Evolutionary conservation across 176 grass and related monocot species (phyloP), one percentile per base, ranked within the genome.

Genomic region (Poa annua): DNA sequence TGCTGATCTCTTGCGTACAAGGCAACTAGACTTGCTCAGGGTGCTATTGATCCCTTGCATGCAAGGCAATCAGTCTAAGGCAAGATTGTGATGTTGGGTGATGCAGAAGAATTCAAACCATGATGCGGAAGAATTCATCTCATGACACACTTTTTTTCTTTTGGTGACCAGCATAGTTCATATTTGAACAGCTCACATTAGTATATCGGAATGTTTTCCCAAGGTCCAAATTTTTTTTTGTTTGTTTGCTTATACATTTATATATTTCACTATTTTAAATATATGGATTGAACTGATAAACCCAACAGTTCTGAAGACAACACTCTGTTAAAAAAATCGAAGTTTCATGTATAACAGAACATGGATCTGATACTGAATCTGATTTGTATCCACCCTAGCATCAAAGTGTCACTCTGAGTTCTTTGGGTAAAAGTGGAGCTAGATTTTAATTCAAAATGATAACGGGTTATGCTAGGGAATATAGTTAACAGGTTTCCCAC

Each of bases 131-230:
- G 36, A 71, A 66, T 59, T 26, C 24, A 47, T 42, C 44, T 60
- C 17, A 67, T 68, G 74, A 54, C 59, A 71, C 60, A 79, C 3
- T 82, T 45, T 47, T 63, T 79, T 65, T 29, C n/a, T 24, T 71
- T 47, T 24, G 12, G 42, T 22, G 11, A 71, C 68, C 68, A 71
- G 13, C 63, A 79, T 71, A 79, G 0, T 82, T 35, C 38, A 29
- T 61, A 47, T 63, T 61, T 78, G n/a, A 39, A 35, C 50, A 76
- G 11, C 32, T 38, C 51, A 38, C 56, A 22, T 76, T 48, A 26
- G 33, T 41, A 61, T 83, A 11, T 48, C 8, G 11, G 2, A 47
- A 1, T 67, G n/a, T 52, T 68, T 69, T 69, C 17, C 20, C 4
- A 4, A 24, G 64, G 50, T 26, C 24, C 6, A 25, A n/a, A 53